These are phyloP conservation scores for Hymenoscyphus repandus DNA, from an alignment of 2,329 filamentous ascomycete genomes.

Conservation along the genomic window DNA sequence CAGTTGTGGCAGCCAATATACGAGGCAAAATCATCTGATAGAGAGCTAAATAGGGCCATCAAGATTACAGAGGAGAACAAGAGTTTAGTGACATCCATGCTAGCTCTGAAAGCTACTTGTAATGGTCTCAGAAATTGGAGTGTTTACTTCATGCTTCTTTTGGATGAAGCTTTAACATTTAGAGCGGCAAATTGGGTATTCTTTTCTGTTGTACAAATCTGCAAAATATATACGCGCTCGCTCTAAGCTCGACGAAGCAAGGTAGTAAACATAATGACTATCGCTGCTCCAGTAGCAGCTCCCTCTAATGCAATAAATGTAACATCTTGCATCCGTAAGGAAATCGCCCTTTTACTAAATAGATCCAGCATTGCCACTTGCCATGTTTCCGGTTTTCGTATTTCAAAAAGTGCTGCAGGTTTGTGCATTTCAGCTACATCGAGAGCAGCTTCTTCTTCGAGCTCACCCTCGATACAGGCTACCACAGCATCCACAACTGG, in stretches of 20 bases:
- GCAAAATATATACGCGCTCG: slow-evolving; percentile 15
- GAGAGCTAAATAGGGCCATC: too few relatives aligned
- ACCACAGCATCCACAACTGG: slow-evolving; percentile 23
- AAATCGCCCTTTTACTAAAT: slow-evolving; percentile 59
- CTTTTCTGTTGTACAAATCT: slow-evolving; percentile 19
- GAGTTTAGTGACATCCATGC: too few relatives aligned
- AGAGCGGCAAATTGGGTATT: slow-evolving; percentile 13
- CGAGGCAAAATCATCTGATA: too few relatives aligned
- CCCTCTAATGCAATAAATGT: slow-evolving; percentile 66
- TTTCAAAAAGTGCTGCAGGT: slow-evolving; percentile 12
- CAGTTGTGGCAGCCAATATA: too few relatives aligned
- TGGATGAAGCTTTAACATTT: too few relatives aligned
- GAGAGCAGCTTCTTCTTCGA: slow-evolving; percentile 2
- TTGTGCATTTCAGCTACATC: slow-evolving; percentile 19
- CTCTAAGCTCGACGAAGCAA: slow-evolving; percentile 25
- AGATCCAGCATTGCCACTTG: slow-evolving; percentile 50
- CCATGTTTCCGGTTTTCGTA: slow-evolving; percentile 36
- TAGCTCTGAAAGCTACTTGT: too few relatives aligned
- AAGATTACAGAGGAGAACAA: too few relatives aligned
- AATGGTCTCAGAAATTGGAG: too few relatives aligned
- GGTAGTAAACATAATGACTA: slow-evolving; percentile 41
- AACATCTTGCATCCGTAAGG: slow-evolving; percentile 62
- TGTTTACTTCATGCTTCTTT: too few relatives aligned
- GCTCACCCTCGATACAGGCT: slow-evolving; percentile 16
- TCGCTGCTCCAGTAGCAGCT: slow-evolving; percentile 57